phyloP scores from a whole-genome alignment of 129 eudicot genomes.

The Arctium lappa region DNA sequence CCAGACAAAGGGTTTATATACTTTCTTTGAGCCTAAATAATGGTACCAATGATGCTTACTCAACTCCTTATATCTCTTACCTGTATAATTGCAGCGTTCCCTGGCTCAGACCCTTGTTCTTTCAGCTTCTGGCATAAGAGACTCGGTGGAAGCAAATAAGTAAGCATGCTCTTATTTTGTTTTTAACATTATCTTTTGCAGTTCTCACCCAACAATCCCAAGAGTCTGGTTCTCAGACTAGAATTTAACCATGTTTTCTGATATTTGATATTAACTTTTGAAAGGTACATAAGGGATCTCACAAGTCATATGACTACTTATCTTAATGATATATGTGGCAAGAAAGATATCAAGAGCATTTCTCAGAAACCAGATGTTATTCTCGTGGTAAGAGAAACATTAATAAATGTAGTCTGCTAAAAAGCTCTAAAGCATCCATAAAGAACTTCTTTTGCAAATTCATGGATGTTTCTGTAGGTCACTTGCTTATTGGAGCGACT shows the following conservation, averaged over 20 bases:
- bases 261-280: conserved; percentile 8
- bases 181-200: not conserved
- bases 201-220: not conserved
- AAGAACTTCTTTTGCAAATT: not conserved
- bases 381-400: conserved; percentile 55
- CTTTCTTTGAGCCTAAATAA: not conserved
- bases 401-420: not conserved
- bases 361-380: conserved; percentile 82
- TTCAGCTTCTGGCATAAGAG: conserved; percentile 79
- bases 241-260: conserved; percentile 4
- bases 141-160: conserved; percentile 62
- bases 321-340: conserved; percentile 70
- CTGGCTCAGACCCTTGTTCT: conserved; percentile 85
- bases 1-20: not conserved
- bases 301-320: conserved; percentile 67
- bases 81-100: conserved; percentile 65
- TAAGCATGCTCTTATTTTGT: conserved; percentile 28
- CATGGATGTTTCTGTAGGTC: conserved; percentile 41
- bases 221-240: not conserved
- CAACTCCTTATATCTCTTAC: conserved; percentile 5
- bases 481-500: conserved; percentile 91
- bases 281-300: conserved; percentile 69
- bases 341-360: conserved; percentile 61
- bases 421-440: not conserved
- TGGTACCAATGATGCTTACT: not conserved